Evolutionary conservation across 148 eudicot species (phyloP), one percentile per base, ranked within the genome.

Genomic region (Silene latifolia): DNA sequence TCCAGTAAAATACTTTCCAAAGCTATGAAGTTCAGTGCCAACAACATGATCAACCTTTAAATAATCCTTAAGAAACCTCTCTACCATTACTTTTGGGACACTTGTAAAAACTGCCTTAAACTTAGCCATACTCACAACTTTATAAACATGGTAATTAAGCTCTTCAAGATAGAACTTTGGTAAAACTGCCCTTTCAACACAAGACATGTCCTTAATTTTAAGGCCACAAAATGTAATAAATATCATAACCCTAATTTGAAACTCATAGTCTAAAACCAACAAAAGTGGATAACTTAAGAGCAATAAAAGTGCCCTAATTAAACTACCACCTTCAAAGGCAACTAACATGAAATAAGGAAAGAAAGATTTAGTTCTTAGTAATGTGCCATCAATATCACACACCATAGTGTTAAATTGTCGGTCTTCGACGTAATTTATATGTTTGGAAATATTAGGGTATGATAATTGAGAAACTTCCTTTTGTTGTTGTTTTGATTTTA

Each of bases 321-420:
- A 71, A 80, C 94, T 85, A n/a, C 98, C 98, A 35, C 96, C 98
- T 85, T 94, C 97, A 71, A 94, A 91, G 20, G 98, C 93, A 56
- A 94, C 91, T 1, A 94, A 83, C 98, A 94, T 94, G 88, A 94
- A 94, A 77, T 75, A 94, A 14, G 97, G 98, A 79, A 94, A 94
- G 74, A 91, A 87, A n/a, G 91, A 89, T 27, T 78, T 79, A 10
- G 98, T 68, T 29, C 82, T 84, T 27, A 94, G 67, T 39, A 93
- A 64, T 42, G 85, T 77, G 11, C 82, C 85, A 71, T 90, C 82
- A 15, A 94, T 81, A 77, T 91, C 97, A 79, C 90, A 89, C 13
- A 87, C 89, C 47, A 94, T 51, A 6, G 88, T 84, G 46, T 87
- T 86, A 24, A 87, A 88, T 12, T 29, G 72, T 79, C 82, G 78